A percentile compares a stretch with the other conserved stretches of the same genome.
Evolutionary conservation across 169 alveolate species (phyloP).

Genomic region (Fabrea salina): DNA sequence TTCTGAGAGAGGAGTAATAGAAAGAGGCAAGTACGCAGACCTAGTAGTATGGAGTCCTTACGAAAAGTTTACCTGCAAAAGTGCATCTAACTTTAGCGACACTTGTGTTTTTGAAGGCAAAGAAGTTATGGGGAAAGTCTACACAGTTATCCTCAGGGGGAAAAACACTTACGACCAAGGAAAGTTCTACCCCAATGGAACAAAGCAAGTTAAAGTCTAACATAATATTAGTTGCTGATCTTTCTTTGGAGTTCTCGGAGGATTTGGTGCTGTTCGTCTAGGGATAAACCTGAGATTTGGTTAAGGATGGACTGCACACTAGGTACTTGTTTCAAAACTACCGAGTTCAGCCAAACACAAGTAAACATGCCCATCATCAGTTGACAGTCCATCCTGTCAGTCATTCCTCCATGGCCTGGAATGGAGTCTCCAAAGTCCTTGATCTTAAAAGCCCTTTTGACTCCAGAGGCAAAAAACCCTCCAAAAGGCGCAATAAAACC

Average conservation of each 20-base stretch:
- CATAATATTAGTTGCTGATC: too few species aligned
- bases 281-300: not conserved
- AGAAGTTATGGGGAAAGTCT: conserved; percentile 9
- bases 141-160: conserved; percentile 14
- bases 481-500: conserved; percentile 99
- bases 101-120: not conserved
- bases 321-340: conserved; percentile 27
- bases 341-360: conserved; percentile 53
- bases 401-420: conserved; percentile 99
- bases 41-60: conserved; percentile 24
- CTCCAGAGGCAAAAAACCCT: conserved; percentile 99
- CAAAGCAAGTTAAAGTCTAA: too few species aligned
- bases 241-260: not conserved
- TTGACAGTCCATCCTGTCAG: conserved; percentile 99
- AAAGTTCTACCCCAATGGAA: conserved; percentile 9
- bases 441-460: conserved; percentile 96
- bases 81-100: not conserved
- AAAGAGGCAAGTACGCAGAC: conserved; percentile 26
- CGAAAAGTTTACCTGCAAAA: not conserved
- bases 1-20: not conserved
- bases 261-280: not conserved
- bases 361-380: conserved; percentile 88
- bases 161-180: not conserved
- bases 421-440: conserved; percentile 98
- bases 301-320: not conserved